phyloP scores from a whole-genome alignment of 2,329 filamentous ascomycete species.

The Orbilia quercus region DNA sequence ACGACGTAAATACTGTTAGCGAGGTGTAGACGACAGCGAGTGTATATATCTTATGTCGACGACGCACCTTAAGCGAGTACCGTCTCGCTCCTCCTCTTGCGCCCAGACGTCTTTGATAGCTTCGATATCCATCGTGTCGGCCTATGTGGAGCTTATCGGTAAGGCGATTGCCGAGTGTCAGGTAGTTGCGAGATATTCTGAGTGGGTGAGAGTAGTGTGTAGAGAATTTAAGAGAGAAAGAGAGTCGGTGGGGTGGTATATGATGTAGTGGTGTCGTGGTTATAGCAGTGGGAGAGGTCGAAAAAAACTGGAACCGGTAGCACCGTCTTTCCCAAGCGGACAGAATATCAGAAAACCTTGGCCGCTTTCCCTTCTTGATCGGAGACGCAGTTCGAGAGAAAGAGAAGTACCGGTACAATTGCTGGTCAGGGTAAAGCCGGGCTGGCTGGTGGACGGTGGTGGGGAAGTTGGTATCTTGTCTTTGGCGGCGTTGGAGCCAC shows the following conservation, averaged over 20 bases:
- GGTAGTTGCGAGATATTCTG: constrained; percentile 17
- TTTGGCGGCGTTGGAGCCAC: constrained; percentile 45
- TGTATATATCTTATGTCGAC: constrained; percentile 13
- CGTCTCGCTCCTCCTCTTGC: constrained; percentile 54
- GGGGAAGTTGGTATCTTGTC: constrained; percentile 24
- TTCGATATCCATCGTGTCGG: constrained; percentile 52
- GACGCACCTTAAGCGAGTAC: constrained; percentile 57
- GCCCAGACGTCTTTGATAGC: constrained; percentile 52
- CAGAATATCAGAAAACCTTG: background rate
- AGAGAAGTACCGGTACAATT: constrained; percentile 37
- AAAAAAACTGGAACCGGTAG: too few relatives aligned
- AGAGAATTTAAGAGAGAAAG: constrained; percentile 16
- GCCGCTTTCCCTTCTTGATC: background rate
- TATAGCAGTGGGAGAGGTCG: too few relatives aligned
- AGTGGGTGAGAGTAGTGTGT: background rate
- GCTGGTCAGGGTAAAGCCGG: constrained; percentile 1
- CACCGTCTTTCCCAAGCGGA: background rate
- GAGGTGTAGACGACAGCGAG: background rate
- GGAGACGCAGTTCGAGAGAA: background rate
- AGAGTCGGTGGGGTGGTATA: constrained; percentile 39
- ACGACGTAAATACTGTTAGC: background rate
- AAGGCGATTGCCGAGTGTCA: constrained; percentile 34
- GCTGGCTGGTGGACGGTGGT: constrained; percentile 25
- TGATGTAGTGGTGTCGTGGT: constrained; percentile 44
- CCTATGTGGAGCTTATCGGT: constrained; percentile 41